A percentile compares a stretch with the other conserved stretches of the same genome.
Evolutionary conservation across 2,329 filamentous ascomycete species (phyloP).

Genomic region (Eutypella sp.): DNA sequence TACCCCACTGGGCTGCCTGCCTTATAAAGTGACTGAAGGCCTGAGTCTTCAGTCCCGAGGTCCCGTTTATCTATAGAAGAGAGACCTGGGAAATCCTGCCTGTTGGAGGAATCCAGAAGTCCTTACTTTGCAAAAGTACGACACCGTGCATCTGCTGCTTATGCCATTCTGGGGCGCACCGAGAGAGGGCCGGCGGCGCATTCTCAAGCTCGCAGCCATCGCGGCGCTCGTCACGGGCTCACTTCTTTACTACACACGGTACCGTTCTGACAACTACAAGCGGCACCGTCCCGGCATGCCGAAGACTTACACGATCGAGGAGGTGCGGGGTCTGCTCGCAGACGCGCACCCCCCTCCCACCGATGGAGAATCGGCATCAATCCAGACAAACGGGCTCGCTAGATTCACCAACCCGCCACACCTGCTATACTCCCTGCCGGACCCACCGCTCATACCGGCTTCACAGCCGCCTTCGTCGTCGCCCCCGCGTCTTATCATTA

Average conservation of each 20-base stretch:
- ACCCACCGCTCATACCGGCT: not conserved
- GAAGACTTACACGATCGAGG: not conserved
- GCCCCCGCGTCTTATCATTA: constrained; percentile 62
- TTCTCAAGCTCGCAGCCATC: not conserved
- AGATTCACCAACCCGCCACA: not conserved
- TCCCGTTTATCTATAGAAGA: no score
- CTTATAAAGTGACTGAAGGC: no score
- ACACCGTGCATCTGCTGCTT: no score
- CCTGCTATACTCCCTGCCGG: not conserved
- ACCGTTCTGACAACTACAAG: no score
- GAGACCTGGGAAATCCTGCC: no score
- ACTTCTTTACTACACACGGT: not conserved
- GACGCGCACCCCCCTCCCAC: not conserved
- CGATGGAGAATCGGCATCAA: not conserved
- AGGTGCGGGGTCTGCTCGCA: not conserved
- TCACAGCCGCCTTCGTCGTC: not conserved
- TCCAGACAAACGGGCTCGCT: no score
- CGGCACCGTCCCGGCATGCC: not conserved
- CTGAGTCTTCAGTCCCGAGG: no score
- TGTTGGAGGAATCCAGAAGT: no score
- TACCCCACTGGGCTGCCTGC: no score
- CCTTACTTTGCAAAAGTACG: no score
- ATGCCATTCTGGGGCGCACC: not conserved
- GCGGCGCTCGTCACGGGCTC: not conserved
- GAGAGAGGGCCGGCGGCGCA: not conserved